phyloP scores from a whole-genome alignment of 257 asterid species.

The Solanum clarkiae region DNA sequence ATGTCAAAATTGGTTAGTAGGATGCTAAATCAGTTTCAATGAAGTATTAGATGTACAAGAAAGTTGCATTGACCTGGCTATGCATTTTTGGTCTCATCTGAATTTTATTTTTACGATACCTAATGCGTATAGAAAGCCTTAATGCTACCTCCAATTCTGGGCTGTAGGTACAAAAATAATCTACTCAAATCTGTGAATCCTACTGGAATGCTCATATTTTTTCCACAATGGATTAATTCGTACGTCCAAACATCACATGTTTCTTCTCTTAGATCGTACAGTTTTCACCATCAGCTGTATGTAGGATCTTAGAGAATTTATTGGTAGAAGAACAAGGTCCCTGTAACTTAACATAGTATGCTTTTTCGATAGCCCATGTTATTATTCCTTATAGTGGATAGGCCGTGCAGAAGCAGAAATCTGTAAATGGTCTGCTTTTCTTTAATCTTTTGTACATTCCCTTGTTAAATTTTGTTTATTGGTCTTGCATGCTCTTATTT shows the following conservation, averaged over 20 bases:
- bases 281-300: background rate
- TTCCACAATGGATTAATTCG: background rate
- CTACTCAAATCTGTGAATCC: background rate
- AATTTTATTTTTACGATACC: background rate
- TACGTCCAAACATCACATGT: background rate
- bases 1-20: background rate
- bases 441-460: background rate
- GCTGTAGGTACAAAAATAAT: background rate
- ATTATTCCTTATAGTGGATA: background rate
- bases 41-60: background rate
- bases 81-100: background rate
- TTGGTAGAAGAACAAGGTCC: background rate
- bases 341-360: background rate
- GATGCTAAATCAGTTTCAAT: background rate
- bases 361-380: background rate
- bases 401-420: background rate
- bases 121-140: background rate
- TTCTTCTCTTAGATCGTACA: background rate
- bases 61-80: background rate
- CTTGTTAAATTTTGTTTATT: background rate
- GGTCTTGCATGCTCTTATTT: background rate
- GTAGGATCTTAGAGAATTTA: background rate
- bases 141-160: background rate
- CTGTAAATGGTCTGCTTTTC: background rate
- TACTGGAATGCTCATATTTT: background rate